A percentile compares a stretch with the other conserved stretches of the same genome.
These are phyloP conservation scores for Botrytis fragariae DNA, from an alignment of 2,329 filamentous ascomycete species.

Conservation along the genomic window DNA sequence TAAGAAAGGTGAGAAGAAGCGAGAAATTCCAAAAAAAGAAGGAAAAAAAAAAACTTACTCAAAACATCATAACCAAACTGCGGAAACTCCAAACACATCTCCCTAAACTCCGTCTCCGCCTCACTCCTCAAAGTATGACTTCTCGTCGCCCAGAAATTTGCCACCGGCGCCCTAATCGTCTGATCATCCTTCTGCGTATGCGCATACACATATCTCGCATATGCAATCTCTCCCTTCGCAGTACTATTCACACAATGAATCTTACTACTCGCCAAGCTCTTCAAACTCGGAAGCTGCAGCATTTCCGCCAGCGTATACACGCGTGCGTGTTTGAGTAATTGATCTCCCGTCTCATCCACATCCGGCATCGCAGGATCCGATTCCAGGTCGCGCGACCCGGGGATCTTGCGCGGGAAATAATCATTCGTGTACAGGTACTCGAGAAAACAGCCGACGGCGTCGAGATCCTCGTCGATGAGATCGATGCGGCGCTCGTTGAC, in stretches of 20 bases:
- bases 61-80: conserved; percentile 93
- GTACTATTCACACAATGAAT: conserved; percentile 90
- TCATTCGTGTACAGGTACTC: conserved; percentile 83
- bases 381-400: conserved; percentile 66
- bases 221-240: conserved; percentile 85
- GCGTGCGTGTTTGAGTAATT: conserved; percentile 83
- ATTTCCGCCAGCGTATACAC: conserved; percentile 87
- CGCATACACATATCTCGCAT: conserved; percentile 86
- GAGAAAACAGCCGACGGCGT: conserved; percentile 74
- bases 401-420: conserved; percentile 73
- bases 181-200: conserved; percentile 68
- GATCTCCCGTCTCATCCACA: conserved; percentile 74
- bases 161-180: conserved; percentile 76
- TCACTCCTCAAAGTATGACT: conserved; percentile 80
- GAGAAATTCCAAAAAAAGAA: neutral
- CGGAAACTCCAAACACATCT: conserved; percentile 82
- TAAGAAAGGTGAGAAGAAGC: neutral
- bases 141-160: conserved; percentile 84
- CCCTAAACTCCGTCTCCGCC: conserved; percentile 80
- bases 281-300: conserved; percentile 66
- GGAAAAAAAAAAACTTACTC: conserved; percentile 49
- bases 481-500: conserved; percentile 66
- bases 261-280: conserved; percentile 77
- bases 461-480: conserved; percentile 64
- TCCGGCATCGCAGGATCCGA: conserved; percentile 61